phyloP scores from a whole-genome alignment of 768 basidiomycete species.

The Russula sp. region DNA sequence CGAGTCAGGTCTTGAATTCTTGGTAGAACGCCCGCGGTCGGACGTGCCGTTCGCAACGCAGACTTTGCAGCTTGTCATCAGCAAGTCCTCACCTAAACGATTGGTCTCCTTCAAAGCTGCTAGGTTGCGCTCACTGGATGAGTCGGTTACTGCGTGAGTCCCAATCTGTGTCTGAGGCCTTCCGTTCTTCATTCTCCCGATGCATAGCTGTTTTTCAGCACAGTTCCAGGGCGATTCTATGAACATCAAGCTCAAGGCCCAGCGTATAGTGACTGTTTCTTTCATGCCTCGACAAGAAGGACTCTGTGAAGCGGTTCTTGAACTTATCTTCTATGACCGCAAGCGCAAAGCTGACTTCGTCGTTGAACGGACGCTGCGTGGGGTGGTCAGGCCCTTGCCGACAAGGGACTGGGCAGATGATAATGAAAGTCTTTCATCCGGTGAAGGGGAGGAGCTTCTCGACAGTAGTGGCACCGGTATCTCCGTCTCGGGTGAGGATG shows the following conservation, averaged over 20 bases:
- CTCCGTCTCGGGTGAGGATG: slow-evolving; percentile 29
- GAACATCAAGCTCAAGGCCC: background rate
- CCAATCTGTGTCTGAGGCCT: background rate
- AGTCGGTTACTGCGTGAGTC: slow-evolving; percentile 4
- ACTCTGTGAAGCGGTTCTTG: slow-evolving; percentile 9
- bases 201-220: slow-evolving; percentile 8
- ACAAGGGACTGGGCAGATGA: background rate
- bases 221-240: slow-evolving; percentile 1
- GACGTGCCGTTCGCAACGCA: background rate
- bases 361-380: background rate
- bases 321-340: slow-evolving; percentile 12
- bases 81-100: background rate
- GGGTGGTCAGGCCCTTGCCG: background rate
- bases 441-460: slow-evolving; percentile 8
- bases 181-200: background rate
- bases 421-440: background rate
- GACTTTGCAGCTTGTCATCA: slow-evolving; percentile 4
- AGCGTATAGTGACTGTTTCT: background rate
- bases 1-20: slow-evolving; percentile 2
- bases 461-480: slow-evolving; percentile 50
- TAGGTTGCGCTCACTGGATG: background rate
- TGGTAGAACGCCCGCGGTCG: background rate
- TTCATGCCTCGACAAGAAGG: slow-evolving; percentile 13
- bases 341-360: slow-evolving; percentile 3
- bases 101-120: slow-evolving; percentile 7